Percentiles rank a stretch among this genome's conserved stretches.
Evolutionary conservation across 345 rosid genomes (phyloP).

Genomic region (Erodium maritimum): DNA sequence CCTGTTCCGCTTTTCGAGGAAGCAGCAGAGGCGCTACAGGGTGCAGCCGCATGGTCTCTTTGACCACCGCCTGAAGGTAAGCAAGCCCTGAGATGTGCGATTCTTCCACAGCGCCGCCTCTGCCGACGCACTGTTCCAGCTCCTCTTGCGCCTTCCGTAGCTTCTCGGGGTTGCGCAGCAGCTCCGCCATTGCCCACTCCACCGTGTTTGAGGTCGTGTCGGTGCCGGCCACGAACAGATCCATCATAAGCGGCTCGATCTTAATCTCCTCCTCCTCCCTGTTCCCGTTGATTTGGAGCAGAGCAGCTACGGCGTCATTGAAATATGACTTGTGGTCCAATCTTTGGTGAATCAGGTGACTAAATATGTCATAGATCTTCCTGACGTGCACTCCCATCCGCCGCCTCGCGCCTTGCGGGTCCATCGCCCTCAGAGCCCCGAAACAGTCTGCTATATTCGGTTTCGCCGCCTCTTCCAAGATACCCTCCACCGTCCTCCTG

Average conservation of each 20-base stretch:
- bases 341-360: slow-evolving; percentile 13
- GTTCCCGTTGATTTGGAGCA: slow-evolving; percentile 11
- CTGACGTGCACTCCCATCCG: slow-evolving; percentile 3
- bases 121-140: slow-evolving; percentile 12
- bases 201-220: slow-evolving; percentile 22
- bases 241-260: slow-evolving; percentile 11
- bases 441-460: slow-evolving; percentile 34
- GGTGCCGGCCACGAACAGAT: slow-evolving; percentile 14
- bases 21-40: slow-evolving; percentile 15
- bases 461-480: slow-evolving; percentile 30
- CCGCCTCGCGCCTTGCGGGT: slow-evolving; percentile 25
- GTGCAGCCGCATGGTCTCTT: slow-evolving; percentile 20
- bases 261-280: slow-evolving; percentile 5
- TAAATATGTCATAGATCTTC: slow-evolving; percentile 11
- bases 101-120: slow-evolving; percentile 12
- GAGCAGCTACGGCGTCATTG: slow-evolving; percentile 20
- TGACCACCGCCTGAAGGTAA: slow-evolving; percentile 15
- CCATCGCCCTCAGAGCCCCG: slow-evolving; percentile 28
- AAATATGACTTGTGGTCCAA: background rate
- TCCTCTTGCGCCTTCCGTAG: slow-evolving; percentile 1
- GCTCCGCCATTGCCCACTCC: slow-evolving; percentile 30
- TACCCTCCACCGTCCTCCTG: slow-evolving; percentile 16
- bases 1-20: slow-evolving; percentile 10
- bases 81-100: slow-evolving; percentile 11
- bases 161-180: slow-evolving; percentile 13